Percentiles rank a stretch among this genome's conserved stretches.
Conservation (phyloP, 1,284 basidiomycete genomes). For the Cryptococcus hybrid region DNA sequence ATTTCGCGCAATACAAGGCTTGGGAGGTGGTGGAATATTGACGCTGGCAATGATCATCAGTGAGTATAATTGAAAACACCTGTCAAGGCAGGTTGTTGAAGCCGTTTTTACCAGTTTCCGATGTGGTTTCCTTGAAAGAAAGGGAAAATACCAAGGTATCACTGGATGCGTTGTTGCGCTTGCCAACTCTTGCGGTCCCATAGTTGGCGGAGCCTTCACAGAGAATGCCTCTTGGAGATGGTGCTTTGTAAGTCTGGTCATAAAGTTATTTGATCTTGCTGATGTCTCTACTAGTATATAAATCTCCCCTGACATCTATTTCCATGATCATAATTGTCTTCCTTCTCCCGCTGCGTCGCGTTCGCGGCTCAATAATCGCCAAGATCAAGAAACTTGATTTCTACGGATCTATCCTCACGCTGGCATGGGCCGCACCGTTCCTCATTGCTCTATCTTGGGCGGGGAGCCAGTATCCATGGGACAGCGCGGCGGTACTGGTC, state of each 20-base stretch:
- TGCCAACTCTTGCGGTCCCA: conserved; percentile 46
- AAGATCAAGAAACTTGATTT: conserved; percentile 70
- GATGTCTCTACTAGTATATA: no score
- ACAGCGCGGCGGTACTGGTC: conserved; percentile 62
- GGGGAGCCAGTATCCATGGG: conserved; percentile 67
- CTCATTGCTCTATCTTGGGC: conserved; percentile 74
- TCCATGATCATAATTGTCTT: conserved; percentile 60
- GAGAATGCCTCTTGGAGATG: conserved; percentile 56
- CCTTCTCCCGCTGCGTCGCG: conserved; percentile 64
- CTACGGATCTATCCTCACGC: conserved; percentile 59
- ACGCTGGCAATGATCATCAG: conserved; percentile 44
- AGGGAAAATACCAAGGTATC: conserved; percentile 52
- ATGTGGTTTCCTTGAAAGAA: conserved; percentile 47
- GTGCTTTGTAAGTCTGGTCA: no score
- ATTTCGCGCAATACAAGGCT: conserved; percentile 55
- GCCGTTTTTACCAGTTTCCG: conserved; percentile 35
- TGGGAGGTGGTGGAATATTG: conserved; percentile 47
- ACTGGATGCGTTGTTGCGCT: conserved; percentile 40
- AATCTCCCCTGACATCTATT: conserved; percentile 59
- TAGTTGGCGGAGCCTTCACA: conserved; percentile 49
- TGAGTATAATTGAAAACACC: conserved; percentile 4
- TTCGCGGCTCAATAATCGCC: conserved; percentile 58
- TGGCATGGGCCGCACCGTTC: conserved; percentile 62
- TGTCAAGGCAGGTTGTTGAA: no score
- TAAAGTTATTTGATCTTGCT: no score